Conservation (phyloP, 169 alveolate species). For the Cryptosporidium parvum region DNA sequence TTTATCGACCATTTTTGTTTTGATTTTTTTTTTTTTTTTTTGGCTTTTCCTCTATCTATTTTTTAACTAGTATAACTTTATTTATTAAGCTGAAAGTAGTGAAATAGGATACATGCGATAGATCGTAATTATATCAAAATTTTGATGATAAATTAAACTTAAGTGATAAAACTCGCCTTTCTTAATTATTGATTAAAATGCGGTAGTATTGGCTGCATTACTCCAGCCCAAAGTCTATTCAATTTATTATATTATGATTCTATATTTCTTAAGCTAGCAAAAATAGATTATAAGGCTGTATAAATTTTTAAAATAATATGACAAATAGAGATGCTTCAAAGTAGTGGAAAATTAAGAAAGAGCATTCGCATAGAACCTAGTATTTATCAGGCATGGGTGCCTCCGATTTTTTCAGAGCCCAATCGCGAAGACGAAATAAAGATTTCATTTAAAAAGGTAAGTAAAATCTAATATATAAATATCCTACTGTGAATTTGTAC, state of each 20-base stretch:
- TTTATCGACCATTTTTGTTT: background rate
- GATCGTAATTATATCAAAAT: background rate
- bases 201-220: constrained; percentile 40
- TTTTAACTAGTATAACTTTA: no score
- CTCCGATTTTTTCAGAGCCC: constrained; percentile 53
- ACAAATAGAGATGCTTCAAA: constrained; percentile 66
- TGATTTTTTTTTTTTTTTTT: no score
- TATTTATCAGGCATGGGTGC: constrained; percentile 72
- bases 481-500: background rate
- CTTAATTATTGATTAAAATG: constrained; percentile 14
- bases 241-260: constrained; percentile 23
- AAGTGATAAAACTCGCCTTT: background rate
- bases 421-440: constrained; percentile 23
- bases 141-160: background rate
- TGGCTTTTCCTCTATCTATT: background rate
- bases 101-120: background rate
- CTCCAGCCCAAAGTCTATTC: constrained; percentile 14
- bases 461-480: background rate
- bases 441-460: constrained; percentile 55
- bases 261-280: background rate
- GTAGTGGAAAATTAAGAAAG: constrained; percentile 76
- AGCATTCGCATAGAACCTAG: constrained; percentile 70
- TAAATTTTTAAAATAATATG: constrained; percentile 52
- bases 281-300: constrained; percentile 4
- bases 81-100: background rate